Conservation (phyloP, 768 basidiomycete genomes). For the Grammothele lineata region DNA sequence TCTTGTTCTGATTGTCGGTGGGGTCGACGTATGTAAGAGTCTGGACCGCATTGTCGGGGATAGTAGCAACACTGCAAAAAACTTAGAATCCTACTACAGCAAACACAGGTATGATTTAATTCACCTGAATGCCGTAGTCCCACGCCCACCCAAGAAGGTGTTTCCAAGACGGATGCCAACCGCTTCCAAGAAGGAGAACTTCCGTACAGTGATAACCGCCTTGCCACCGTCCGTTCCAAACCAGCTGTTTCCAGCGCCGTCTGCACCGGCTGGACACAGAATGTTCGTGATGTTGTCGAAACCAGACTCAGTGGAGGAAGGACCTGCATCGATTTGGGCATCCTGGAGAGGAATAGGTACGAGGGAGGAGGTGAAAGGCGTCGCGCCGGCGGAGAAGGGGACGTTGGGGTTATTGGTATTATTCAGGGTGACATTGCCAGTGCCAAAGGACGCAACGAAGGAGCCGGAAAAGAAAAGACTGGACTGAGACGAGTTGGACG, state of each 20-base stretch:
- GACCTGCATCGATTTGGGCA: constrained; percentile 54
- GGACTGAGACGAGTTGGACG: constrained; percentile 60
- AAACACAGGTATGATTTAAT: constrained; percentile 17
- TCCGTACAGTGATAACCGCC: constrained; percentile 72
- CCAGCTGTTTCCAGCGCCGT: constrained; percentile 82
- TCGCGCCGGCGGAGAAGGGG: constrained; percentile 75
- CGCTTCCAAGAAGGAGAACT: constrained; percentile 69
- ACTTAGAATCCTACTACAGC: constrained; percentile 4
- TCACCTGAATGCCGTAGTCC: constrained; percentile 88
- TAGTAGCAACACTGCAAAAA: constrained; percentile 64
- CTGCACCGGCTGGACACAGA: constrained; percentile 82
- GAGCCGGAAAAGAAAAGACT: constrained; percentile 88
- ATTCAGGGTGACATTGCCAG: constrained; percentile 47
- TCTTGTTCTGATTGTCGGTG: constrained; percentile 63
- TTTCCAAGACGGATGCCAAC: constrained; percentile 88
- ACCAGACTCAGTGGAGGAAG: constrained; percentile 54
- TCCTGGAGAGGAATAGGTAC: constrained; percentile 70
- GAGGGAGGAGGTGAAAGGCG: constrained; percentile 85
- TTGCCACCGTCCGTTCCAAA: constrained; percentile 66
- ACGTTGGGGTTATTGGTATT: constrained; percentile 82
- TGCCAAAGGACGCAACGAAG: constrained; percentile 72
- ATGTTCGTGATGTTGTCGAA: constrained; percentile 65
- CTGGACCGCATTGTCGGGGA: constrained; percentile 85
- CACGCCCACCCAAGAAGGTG: constrained; percentile 74
- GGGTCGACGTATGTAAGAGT: constrained; percentile 77